These are phyloP conservation scores for Fusarium sp. DNA, from an alignment of 2,329 filamentous ascomycete species.

Conservation along the genomic window DNA sequence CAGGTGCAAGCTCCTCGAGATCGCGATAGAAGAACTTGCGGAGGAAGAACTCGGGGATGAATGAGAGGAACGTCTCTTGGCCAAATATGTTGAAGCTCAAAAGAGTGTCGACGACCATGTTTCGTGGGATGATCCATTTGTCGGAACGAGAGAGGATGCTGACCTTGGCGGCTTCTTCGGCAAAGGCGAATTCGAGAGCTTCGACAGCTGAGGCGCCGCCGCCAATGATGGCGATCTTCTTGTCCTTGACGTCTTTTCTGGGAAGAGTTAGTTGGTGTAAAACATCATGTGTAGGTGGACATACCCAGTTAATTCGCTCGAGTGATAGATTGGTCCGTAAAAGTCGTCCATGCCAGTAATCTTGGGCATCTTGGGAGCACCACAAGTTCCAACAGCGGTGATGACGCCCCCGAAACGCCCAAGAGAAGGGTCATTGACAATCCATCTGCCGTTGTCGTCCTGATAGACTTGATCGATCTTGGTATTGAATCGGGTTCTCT, in stretches of 20 bases:
- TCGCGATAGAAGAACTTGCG: constrained; percentile 87
- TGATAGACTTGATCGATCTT: constrained; percentile 77
- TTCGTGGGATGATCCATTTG: constrained; percentile 90
- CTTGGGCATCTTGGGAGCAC: constrained; percentile 78
- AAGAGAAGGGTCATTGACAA: constrained; percentile 77
- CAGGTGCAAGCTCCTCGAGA: constrained; percentile 77
- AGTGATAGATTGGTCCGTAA: constrained; percentile 79
- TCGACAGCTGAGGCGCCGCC: constrained; percentile 86
- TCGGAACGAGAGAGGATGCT: constrained; percentile 81
- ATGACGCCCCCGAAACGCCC: constrained; percentile 84
- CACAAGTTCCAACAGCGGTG: constrained; percentile 83
- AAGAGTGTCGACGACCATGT: constrained; percentile 78
- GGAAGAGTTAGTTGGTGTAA: constrained; percentile 24
- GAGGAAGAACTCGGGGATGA: constrained; percentile 81
- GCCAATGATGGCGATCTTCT: constrained; percentile 81
- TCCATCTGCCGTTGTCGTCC: constrained; percentile 76
- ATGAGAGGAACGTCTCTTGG: constrained; percentile 79
- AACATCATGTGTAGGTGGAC: background rate
- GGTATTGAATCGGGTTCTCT: constrained; percentile 78
- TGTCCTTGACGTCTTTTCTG: constrained; percentile 76
- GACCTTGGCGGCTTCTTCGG: constrained; percentile 73
- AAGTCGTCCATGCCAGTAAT: constrained; percentile 79
- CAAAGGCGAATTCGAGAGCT: constrained; percentile 81
- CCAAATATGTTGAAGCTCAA: constrained; percentile 84
- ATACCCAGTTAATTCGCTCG: constrained; percentile 75